Evolutionary conservation across 2,329 filamentous ascomycete genomes (phyloP).

Genomic region (Juglanconis sp.): DNA sequence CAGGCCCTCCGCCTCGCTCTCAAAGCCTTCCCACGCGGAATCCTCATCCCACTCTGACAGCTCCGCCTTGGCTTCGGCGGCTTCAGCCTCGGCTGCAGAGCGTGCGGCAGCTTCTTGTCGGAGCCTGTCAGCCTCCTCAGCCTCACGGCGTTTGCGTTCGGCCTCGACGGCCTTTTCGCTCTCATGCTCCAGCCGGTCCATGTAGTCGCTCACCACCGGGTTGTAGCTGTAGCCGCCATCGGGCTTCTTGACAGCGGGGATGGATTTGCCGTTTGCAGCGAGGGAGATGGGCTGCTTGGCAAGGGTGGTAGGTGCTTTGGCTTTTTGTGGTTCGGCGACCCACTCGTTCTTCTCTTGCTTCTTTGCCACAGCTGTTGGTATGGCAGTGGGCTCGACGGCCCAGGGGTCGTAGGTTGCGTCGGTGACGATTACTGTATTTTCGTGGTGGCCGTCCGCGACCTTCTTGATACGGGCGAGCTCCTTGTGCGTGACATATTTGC

Average conservation of each 20-base stretch:
- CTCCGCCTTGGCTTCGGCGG: constrained; percentile 64
- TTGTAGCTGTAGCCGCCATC: constrained; percentile 89
- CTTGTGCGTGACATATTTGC: constrained; percentile 74
- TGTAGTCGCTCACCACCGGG: constrained; percentile 82
- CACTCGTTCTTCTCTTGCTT: constrained; percentile 48
- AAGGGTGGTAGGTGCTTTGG: constrained; percentile 69
- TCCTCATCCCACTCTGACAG: constrained; percentile 78
- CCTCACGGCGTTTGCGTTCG: constrained; percentile 70
- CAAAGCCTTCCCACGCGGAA: constrained; percentile 84
- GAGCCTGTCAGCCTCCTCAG: constrained; percentile 63
- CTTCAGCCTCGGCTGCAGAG: constrained; percentile 72
- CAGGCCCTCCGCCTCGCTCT: constrained; percentile 74
- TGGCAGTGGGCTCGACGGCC: constrained; percentile 40
- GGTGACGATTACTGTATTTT: constrained; percentile 51
- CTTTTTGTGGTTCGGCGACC: constrained; percentile 2
- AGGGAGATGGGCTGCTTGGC: constrained; percentile 77
- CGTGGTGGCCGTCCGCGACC: constrained; percentile 71
- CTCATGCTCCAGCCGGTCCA: constrained; percentile 69
- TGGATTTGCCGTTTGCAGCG: constrained; percentile 73
- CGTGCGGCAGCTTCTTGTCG: constrained; percentile 64
- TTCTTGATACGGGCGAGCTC: constrained; percentile 75
- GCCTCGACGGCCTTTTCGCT: constrained; percentile 75
- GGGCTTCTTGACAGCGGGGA: constrained; percentile 77
- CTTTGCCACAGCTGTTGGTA: constrained; percentile 36
- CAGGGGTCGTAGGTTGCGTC: constrained; percentile 78